Percentiles rank a stretch among this genome's conserved stretches.
These are phyloP conservation scores for Colletotrichum liriopes DNA, from an alignment of 2,329 filamentous ascomycete species.

Conservation along the genomic window DNA sequence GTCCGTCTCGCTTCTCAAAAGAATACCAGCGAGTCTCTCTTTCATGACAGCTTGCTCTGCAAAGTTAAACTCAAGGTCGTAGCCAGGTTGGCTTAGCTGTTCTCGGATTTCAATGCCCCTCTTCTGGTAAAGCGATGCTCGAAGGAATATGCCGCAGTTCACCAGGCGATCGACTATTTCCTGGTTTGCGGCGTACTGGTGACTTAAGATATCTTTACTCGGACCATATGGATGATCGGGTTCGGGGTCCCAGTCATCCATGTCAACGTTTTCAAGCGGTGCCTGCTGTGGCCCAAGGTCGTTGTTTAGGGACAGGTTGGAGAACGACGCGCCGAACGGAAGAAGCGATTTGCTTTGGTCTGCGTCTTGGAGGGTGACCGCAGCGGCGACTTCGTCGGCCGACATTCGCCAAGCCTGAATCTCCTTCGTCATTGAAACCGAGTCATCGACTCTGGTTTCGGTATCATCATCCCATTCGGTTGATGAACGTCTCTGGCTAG, in stretches of 20 bases:
- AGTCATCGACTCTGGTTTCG: conserved; percentile 31
- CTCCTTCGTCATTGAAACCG: conserved; percentile 42
- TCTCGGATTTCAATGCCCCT: conserved; percentile 46
- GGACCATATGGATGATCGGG: conserved; percentile 43
- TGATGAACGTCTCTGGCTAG: neutral
- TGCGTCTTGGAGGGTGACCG: conserved; percentile 44
- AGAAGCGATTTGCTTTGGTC: conserved; percentile 16
- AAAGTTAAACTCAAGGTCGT: conserved; percentile 35
- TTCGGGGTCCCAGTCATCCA: conserved; percentile 48
- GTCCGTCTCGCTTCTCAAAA: conserved; percentile 44
- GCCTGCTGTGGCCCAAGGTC: neutral
- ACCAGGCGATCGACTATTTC: conserved; percentile 45
- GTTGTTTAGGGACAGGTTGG: neutral
- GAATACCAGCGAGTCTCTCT: conserved; percentile 49
- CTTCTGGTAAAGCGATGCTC: conserved; percentile 47
- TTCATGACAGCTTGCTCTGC: conserved; percentile 46
- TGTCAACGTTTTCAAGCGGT: neutral
- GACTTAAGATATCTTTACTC: conserved; percentile 45
- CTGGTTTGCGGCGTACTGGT: conserved; percentile 47
- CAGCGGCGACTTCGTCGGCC: conserved; percentile 48
- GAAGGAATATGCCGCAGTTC: conserved; percentile 45
- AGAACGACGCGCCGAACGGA: conserved; percentile 14
- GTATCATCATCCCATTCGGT: conserved; percentile 40
- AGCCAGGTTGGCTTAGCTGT: conserved; percentile 40
- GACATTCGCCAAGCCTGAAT: conserved; percentile 48